Evolutionary conservation across 306 rosid species (phyloP).

Genomic region (Begonia fuchsioides): DNA sequence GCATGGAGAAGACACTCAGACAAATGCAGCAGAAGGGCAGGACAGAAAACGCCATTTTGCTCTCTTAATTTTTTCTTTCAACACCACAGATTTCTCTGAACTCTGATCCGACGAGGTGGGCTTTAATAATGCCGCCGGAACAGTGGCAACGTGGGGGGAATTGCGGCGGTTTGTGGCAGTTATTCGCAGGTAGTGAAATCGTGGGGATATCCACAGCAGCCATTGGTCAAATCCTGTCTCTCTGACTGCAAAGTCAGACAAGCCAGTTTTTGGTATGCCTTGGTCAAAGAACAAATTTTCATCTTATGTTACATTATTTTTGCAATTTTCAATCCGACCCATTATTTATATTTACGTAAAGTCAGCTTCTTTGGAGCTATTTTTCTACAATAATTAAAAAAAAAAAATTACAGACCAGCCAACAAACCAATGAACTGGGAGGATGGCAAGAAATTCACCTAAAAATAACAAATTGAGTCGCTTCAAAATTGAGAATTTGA

Average conservation of each 20-base stretch:
- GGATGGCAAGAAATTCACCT: too few species aligned
- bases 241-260: neutral
- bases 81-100: too few species aligned
- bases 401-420: neutral
- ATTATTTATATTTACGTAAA: neutral
- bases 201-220: neutral
- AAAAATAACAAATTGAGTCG: too few species aligned
- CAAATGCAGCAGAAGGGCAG: slow-evolving; percentile 3
- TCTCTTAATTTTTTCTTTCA: neutral
- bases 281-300: neutral
- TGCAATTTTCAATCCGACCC: too few species aligned
- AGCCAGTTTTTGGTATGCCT: neutral
- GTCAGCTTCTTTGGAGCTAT: neutral
- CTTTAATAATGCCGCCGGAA: neutral
- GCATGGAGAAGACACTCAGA: slow-evolving; percentile 6
- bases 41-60: slow-evolving; percentile 17
- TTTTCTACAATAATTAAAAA: neutral
- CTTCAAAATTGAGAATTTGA: neutral
- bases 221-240: neutral
- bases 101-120: neutral
- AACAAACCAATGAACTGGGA: neutral
- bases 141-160: neutral
- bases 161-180: neutral
- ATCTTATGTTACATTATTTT: too few species aligned
- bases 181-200: neutral